Conservation (phyloP, 345 rosid genomes). For the Acer saccharum region DNA sequence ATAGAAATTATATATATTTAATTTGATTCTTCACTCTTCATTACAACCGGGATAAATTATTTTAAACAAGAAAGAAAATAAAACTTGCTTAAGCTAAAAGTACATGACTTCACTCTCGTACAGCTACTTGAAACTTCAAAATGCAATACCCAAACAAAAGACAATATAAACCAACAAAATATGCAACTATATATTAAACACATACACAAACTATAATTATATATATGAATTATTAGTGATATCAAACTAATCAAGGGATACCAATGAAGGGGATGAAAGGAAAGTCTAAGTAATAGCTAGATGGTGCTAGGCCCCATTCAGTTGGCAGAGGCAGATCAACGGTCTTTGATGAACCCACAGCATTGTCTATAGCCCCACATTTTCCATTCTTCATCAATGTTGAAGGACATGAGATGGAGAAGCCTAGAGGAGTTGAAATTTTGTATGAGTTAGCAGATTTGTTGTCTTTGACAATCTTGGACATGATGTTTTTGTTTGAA, state of each 20-base stretch:
- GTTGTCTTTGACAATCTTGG: constrained; percentile 43
- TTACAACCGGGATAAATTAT: not conserved
- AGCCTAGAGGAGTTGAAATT: constrained; percentile 58
- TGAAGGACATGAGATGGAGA: constrained; percentile 53
- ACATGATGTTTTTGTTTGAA: constrained; percentile 37
- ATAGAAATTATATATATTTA: not conserved
- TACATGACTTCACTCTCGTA: not conserved
- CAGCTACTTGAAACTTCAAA: not conserved
- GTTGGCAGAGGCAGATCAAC: constrained; percentile 72
- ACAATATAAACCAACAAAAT: not conserved
- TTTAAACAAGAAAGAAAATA: not conserved
- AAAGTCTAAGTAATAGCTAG: constrained; percentile 74
- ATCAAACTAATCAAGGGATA: constrained; percentile 49
- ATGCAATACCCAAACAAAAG: not conserved
- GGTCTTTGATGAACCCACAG: constrained; percentile 60
- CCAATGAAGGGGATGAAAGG: constrained; percentile 90
- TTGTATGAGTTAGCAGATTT: constrained; percentile 38
- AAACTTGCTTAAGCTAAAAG: not conserved
- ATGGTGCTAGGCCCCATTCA: constrained; percentile 91
- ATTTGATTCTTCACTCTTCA: not conserved
- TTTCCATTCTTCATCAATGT: constrained; percentile 20
- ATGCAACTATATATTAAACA: not conserved
- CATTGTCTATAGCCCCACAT: constrained; percentile 13
- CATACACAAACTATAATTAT: not conserved
- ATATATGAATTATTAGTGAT: not conserved